phyloP scores from a whole-genome alignment of 2,329 filamentous ascomycete species.

The Paramyrothecium roridum region DNA sequence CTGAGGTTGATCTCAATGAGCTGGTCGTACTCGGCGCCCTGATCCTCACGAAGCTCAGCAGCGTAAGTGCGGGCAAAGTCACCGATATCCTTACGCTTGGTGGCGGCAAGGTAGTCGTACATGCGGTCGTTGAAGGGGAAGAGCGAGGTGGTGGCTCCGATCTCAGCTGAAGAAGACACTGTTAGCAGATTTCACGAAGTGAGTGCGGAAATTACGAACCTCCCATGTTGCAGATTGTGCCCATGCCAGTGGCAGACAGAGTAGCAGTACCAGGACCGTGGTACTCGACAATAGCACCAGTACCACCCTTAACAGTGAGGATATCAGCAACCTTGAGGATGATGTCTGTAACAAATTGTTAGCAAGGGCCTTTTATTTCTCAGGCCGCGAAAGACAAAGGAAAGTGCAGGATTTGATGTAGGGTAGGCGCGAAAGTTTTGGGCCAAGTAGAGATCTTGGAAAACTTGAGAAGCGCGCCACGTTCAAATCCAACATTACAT shows the following conservation, averaged over 20 bases:
- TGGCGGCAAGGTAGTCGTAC: constrained; percentile 92
- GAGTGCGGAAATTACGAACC: too few species aligned
- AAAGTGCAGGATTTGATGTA: background rate
- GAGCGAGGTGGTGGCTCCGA: constrained; percentile 83
- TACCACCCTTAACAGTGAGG: constrained; percentile 96
- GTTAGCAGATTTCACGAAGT: constrained; percentile 1
- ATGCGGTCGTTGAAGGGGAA: constrained; percentile 99
- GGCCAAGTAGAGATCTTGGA: background rate
- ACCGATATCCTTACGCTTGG: constrained; percentile 86
- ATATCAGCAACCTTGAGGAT: constrained; percentile 97
- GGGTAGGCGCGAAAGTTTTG: background rate
- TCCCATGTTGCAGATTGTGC: constrained; percentile 71
- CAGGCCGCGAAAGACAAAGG: background rate
- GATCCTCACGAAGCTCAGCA: constrained; percentile 79
- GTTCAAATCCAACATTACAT: background rate
- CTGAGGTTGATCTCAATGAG: constrained; percentile 88
- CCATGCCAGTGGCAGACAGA: constrained; percentile 83
- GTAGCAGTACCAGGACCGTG: constrained; percentile 68
- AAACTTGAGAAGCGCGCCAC: background rate
- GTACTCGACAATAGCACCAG: constrained; percentile 85
- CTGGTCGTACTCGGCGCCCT: constrained; percentile 88
- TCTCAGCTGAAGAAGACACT: constrained; percentile 50
- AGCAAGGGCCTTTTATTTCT: background rate
- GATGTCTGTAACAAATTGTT: constrained; percentile 59
- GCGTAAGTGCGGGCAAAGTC: constrained; percentile 85